Percentiles rank a stretch among this genome's conserved stretches.
Conservation (phyloP, 805 yeast species). For the Zygoascus tannicola region DNA sequence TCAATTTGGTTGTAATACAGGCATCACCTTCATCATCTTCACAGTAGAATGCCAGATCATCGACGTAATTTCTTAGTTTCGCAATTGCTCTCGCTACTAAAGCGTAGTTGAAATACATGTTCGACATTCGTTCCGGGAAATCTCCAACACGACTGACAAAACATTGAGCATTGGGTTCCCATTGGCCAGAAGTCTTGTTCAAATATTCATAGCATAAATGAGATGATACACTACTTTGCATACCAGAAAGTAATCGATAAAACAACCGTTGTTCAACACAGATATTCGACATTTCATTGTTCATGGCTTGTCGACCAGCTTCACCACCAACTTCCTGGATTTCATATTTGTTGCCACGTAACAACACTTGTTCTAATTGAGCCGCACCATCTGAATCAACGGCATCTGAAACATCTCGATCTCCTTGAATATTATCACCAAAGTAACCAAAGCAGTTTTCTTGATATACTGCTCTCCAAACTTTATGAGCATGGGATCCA, state of each 20-base stretch:
- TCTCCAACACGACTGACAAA: slow-evolving; percentile 88
- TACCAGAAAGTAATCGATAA: slow-evolving; percentile 77
- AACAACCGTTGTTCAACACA: slow-evolving; percentile 85
- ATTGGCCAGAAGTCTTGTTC: slow-evolving; percentile 60
- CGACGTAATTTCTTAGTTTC: slow-evolving; percentile 48
- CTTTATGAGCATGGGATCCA: slow-evolving; percentile 82
- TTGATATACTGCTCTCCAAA: slow-evolving; percentile 87
- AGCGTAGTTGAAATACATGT: slow-evolving; percentile 88
- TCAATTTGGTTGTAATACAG: slow-evolving; percentile 37
- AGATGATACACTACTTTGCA: slow-evolving; percentile 92
- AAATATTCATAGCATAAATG: slow-evolving; percentile 81
- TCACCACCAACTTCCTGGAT: slow-evolving; percentile 23
- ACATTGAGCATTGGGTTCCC: slow-evolving; percentile 73
- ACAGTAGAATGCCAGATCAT: slow-evolving; percentile 42
- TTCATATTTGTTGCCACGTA: slow-evolving; percentile 18
- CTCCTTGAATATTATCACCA: slow-evolving; percentile 17
- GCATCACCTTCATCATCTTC: slow-evolving; percentile 34
- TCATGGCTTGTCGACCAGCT: slow-evolving; percentile 24
- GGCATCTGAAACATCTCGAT: not conserved
- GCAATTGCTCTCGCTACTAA: slow-evolving; percentile 72
- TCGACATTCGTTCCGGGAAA: slow-evolving; percentile 79
- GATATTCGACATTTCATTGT: slow-evolving; percentile 35
- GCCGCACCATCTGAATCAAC: not conserved
- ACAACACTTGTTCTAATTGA: slow-evolving; percentile 5
- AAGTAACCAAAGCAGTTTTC: slow-evolving; percentile 73